Evolutionary conservation across 495 filamentous ascomycete genomes (phyloP), one percentile per base, ranked within the genome.

Genomic region (Parathielavia appendiculata): DNA sequence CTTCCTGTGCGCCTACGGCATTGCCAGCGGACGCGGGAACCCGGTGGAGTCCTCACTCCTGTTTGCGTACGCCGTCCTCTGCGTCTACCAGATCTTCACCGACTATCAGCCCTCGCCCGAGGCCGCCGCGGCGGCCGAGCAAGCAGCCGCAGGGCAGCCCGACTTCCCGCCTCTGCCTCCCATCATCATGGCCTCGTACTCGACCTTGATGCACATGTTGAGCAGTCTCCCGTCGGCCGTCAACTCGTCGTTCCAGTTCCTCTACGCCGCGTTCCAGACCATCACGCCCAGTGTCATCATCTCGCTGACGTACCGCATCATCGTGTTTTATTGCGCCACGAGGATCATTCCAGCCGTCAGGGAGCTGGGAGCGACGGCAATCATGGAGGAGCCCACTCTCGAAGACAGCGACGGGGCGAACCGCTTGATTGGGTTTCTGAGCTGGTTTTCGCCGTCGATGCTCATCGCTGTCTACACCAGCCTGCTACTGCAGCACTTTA

Each of bases 81-180:
- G 91, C 77, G 87, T 97, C 68, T 98, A 98, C 71, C 93, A 98
- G 71, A 97, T 97, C 66, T 98, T 98, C 74, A 98, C 93, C 44
- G 93, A 98, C 69, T 98, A 97, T 73, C 82, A 90, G 63, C 91
- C 91, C 10, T 90, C 88, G 5, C 68, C 81, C 14, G 76, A 79
- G 44, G 79, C 80, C 1, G 71, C 81, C 34, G 81, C 82, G 19
- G 79, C 81, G 10, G 76, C 80, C 12, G 68, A 74, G 34, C 70
- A 71, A 38, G 71, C 75, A 41, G 68, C 77, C 8, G 68, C 72
- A 7, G 60, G 73, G 38, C 87, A 90, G 54, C 82, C 85, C 13
- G 92, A 95, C 34, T 93, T 98, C 54, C 93, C 93, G 5, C 93
- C 93, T 6, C 81, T 98, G 8, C 93, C 93, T 2, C 93, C 93